A percentile compares a stretch with the other conserved stretches of the same genome.
Conservation (phyloP, 306 rosid species). For the Vigna nakashimae region DNA sequence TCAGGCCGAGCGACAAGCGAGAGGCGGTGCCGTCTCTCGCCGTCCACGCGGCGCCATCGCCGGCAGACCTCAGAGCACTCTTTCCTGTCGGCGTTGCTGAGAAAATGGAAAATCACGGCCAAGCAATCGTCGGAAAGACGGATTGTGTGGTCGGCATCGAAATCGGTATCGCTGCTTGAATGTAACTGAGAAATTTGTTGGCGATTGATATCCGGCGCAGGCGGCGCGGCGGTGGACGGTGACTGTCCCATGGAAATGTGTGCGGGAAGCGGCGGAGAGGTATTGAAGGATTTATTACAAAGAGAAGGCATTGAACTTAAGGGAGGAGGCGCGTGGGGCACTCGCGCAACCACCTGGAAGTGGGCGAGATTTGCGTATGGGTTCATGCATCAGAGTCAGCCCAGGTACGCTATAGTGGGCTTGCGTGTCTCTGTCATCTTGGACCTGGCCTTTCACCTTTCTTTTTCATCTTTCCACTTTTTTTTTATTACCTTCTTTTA, state of each 20-base stretch:
- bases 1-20: slow-evolving; percentile 61
- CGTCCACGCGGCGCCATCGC: slow-evolving; percentile 74
- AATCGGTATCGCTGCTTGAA: not conserved
- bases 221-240: slow-evolving; percentile 51
- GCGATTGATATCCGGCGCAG: slow-evolving; percentile 31
- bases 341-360: slow-evolving; percentile 22
- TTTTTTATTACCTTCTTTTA: not conserved
- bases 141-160: slow-evolving; percentile 43
- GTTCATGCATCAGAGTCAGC: slow-evolving; percentile 31
- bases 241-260: slow-evolving; percentile 70
- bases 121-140: slow-evolving; percentile 77
- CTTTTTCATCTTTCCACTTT: not conserved
- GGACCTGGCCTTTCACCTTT: slow-evolving; percentile 23
- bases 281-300: not conserved
- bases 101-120: slow-evolving; percentile 62
- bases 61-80: slow-evolving; percentile 67
- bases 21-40: slow-evolving; percentile 68
- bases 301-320: not conserved
- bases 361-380: slow-evolving; percentile 6
- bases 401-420: slow-evolving; percentile 32
- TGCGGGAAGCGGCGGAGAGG: not conserved
- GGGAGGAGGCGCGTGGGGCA: slow-evolving; percentile 44
- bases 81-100: slow-evolving; percentile 66
- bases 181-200: slow-evolving; percentile 30
- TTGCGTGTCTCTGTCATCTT: slow-evolving; percentile 12